Conservation (phyloP, 208 protist species). For the Vickermania spadyakhi region DNA sequence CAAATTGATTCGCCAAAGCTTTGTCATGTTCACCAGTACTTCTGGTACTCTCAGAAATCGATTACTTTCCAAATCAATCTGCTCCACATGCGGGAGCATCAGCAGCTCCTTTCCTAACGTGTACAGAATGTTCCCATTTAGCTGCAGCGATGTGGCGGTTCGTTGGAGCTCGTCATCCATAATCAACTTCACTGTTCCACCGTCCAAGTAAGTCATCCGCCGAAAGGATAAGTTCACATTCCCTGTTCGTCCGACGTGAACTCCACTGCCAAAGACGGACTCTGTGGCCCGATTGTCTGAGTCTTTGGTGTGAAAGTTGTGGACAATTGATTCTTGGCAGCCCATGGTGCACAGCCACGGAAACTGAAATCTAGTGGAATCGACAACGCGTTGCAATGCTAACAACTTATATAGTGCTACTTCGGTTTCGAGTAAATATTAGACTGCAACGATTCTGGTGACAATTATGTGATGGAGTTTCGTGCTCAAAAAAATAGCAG, state of each 20-base stretch:
- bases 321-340: constrained; percentile 12
- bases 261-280: constrained; percentile 53
- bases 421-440: too few species aligned
- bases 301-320: not conserved
- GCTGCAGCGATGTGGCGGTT: constrained; percentile 50
- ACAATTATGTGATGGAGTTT: too few species aligned
- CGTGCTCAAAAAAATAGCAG: too few species aligned
- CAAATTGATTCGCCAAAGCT: constrained; percentile 44
- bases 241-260: constrained; percentile 72
- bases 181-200: constrained; percentile 55
- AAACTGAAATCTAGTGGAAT: too few species aligned
- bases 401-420: too few species aligned
- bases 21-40: constrained; percentile 38
- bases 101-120: constrained; percentile 66
- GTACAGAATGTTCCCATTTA: constrained; percentile 75
- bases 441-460: too few species aligned
- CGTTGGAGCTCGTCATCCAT: constrained; percentile 52
- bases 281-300: constrained; percentile 1
- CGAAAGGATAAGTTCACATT: constrained; percentile 72
- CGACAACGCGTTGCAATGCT: too few species aligned
- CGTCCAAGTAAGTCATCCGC: constrained; percentile 46
- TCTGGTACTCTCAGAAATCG: constrained; percentile 59
- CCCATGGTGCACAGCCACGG: constrained; percentile 17
- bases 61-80: constrained; percentile 72
- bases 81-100: constrained; percentile 52